phyloP scores from a whole-genome alignment of 371 early-diverging fungal genomes.

The Synchytrium microbalum region DNA sequence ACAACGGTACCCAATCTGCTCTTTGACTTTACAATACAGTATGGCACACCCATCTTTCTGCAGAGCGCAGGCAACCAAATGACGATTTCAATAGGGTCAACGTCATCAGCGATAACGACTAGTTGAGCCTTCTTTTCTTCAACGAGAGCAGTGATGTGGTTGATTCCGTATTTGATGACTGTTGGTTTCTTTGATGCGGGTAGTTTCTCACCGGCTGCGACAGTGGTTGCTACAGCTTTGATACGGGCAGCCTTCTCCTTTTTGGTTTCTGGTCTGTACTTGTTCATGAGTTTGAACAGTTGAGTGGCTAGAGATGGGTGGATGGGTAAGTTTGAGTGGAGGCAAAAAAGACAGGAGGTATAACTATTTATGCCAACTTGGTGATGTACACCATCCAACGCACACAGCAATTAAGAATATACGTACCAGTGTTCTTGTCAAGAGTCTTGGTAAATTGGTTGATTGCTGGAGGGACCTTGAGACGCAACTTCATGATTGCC shows the following conservation, averaged over 20 bases:
- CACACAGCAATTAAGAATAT: neutral
- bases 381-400: neutral
- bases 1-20: slow-evolving; percentile 96
- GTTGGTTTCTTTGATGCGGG: slow-evolving; percentile 90
- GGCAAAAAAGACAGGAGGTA: neutral
- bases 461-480: slow-evolving; percentile 99
- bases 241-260: slow-evolving; percentile 94
- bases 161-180: slow-evolving; percentile 98
- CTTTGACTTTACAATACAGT: slow-evolving; percentile 98
- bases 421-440: slow-evolving; percentile 83
- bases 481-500: slow-evolving; percentile 92
- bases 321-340: neutral
- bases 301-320: slow-evolving; percentile 65
- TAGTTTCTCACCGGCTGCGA: slow-evolving; percentile 83
- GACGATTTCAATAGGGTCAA: slow-evolving; percentile 99
- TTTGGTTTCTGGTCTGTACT: slow-evolving; percentile 98
- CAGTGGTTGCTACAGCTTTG: slow-evolving; percentile 67
- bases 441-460: slow-evolving; percentile 98
- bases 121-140: slow-evolving; percentile 98
- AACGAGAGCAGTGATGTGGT: slow-evolving; percentile 97
- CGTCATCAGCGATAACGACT: slow-evolving; percentile 98
- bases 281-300: slow-evolving; percentile 92
- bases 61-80: slow-evolving; percentile 99
- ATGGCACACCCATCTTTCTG: slow-evolving; percentile 99
- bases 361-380: neutral